Evolutionary conservation across 805 yeast genomes (phyloP).

Genomic region (Ogataea polymorpha): DNA sequence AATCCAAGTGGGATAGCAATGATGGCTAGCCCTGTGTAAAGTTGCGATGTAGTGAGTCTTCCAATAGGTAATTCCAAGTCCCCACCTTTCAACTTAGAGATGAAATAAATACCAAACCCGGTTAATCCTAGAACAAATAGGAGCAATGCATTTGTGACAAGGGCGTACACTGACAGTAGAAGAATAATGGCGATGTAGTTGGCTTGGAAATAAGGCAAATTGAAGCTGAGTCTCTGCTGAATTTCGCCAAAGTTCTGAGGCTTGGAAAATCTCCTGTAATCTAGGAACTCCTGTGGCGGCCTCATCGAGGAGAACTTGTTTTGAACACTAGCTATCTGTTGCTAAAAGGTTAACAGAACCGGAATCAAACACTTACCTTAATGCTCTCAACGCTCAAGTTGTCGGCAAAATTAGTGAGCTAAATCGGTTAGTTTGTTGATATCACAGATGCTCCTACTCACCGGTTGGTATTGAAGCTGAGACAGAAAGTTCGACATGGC

Average conservation of each 20-base stretch:
- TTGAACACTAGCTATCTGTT: slow-evolving; percentile 47
- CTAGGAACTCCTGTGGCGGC: slow-evolving; percentile 93
- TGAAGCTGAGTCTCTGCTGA: slow-evolving; percentile 84
- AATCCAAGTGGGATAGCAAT: slow-evolving; percentile 50
- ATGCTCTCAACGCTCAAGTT: slow-evolving; percentile 48
- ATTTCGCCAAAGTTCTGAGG: slow-evolving; percentile 87
- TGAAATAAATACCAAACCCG: slow-evolving; percentile 72
- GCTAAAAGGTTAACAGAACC: slow-evolving; percentile 6
- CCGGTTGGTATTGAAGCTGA: slow-evolving; percentile 39
- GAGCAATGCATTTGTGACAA: slow-evolving; percentile 79
- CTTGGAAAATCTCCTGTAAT: slow-evolving; percentile 81
- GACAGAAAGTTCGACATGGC: slow-evolving; percentile 30
- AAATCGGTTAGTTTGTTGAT: slow-evolving; percentile 13
- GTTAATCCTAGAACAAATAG: slow-evolving; percentile 79
- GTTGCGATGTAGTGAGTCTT: slow-evolving; percentile 72
- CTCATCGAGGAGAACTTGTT: slow-evolving; percentile 66
- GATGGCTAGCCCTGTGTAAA: slow-evolving; percentile 82
- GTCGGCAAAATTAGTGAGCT: slow-evolving; percentile 45
- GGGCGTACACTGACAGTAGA: slow-evolving; percentile 74
- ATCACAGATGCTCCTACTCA: slow-evolving; percentile 26
- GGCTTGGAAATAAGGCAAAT: slow-evolving; percentile 81
- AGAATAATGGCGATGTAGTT: slow-evolving; percentile 78
- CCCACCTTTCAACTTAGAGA: slow-evolving; percentile 73
- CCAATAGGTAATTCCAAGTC: slow-evolving; percentile 79
- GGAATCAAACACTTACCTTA: slow-evolving; percentile 28